Evolutionary conservation across 2,329 filamentous ascomycete genomes (phyloP).

Genomic region (Xylariaceae sp.): DNA sequence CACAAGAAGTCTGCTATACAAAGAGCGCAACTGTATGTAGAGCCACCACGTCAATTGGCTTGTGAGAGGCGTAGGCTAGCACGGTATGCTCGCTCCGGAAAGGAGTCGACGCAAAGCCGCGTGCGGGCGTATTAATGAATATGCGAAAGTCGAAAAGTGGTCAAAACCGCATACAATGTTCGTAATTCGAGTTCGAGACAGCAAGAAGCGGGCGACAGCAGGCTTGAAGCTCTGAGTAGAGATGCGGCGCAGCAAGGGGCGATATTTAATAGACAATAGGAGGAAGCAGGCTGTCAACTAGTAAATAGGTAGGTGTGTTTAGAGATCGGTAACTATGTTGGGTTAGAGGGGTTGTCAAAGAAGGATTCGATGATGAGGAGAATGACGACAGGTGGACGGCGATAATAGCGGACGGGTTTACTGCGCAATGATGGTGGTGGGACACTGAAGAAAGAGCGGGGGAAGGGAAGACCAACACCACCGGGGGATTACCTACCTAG

Average conservation of each 20-base stretch:
- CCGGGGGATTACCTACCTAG: no score
- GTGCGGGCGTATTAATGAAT: constrained; percentile 3
- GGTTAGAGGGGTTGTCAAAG: constrained; percentile 9
- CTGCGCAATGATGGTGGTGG: constrained; percentile 6
- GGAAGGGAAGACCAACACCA: constrained; percentile 1
- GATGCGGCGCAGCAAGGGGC: constrained; percentile 15
- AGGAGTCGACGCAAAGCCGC: constrained; percentile 4
- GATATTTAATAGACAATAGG: no score
- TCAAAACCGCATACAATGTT: constrained; percentile 10
- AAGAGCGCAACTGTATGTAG: constrained; percentile 24
- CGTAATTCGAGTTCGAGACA: constrained; percentile 21
- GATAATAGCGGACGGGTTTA: constrained; percentile 21
- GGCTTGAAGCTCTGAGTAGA: constrained; percentile 5
- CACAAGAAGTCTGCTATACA: constrained; percentile 23
- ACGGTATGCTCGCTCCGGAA: constrained; percentile 1
- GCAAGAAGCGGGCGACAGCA: background rate
- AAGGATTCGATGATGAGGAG: constrained; percentile 21
- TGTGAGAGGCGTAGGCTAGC: background rate
- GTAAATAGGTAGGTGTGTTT: constrained; percentile 4
- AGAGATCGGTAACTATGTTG: background rate
- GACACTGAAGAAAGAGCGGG: constrained; percentile 20
- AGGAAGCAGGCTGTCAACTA: constrained; percentile 9
- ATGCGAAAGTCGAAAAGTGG: constrained; percentile 5
- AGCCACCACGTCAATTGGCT: constrained; percentile 27
- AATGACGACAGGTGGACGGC: constrained; percentile 28